phyloP scores from a whole-genome alignment of 73 alveolate genomes.

The Tetrahymena malaccensis region DNA sequence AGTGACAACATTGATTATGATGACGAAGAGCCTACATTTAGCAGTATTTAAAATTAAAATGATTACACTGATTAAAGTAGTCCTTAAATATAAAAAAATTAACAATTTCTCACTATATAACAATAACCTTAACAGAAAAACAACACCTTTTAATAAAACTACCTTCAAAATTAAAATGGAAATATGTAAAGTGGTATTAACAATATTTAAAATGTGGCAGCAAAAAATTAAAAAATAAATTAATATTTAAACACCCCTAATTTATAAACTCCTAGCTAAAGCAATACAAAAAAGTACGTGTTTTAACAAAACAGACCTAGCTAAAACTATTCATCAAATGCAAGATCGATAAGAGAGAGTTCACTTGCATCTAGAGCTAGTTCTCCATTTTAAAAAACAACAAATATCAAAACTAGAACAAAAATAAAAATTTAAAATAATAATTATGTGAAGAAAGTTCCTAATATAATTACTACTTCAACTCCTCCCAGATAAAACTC shows the following conservation, averaged over 20 bases:
- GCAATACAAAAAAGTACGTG: background rate
- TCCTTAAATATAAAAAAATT: background rate
- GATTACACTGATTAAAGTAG: background rate
- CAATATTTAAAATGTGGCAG: background rate
- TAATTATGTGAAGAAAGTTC: background rate
- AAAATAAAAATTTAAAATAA: background rate
- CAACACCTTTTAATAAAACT: background rate
- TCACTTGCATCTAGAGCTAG: background rate
- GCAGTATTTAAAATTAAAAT: background rate
- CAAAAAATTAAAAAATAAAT: background rate
- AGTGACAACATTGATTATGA: background rate
- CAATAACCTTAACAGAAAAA: background rate
- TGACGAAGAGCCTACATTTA: background rate
- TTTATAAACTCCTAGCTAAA: background rate
- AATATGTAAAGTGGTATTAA: background rate
- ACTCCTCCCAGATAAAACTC: background rate
- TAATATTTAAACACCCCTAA: background rate
- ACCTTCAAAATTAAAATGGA: background rate
- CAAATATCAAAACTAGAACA: background rate
- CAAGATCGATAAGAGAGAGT: background rate
- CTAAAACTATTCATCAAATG: background rate
- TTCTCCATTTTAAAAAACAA: background rate
- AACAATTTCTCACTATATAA: background rate
- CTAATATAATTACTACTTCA: background rate
- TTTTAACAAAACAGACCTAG: background rate